phyloP scores from a whole-genome alignment of 2,329 filamentous ascomycete species.

The Hypoxylon sp. region DNA sequence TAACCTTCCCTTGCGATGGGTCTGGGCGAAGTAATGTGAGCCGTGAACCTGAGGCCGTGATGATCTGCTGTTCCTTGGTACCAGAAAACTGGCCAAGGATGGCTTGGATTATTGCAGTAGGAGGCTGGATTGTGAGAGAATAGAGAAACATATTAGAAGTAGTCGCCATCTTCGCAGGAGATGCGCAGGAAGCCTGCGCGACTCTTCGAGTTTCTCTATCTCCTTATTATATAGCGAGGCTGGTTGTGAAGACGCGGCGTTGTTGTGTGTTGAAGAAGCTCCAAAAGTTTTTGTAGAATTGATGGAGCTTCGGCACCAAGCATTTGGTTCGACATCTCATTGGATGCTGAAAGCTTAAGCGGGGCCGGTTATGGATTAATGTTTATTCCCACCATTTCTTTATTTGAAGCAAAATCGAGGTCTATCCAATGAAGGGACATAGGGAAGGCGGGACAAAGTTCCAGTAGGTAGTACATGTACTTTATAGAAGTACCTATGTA shows the following conservation, averaged over 20 bases:
- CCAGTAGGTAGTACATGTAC: too few relatives aligned
- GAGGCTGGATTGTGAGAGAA: conserved; percentile 93
- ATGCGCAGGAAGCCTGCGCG: conserved; percentile 55
- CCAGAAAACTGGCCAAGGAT: conserved; percentile 95
- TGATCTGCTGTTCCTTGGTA: conserved; percentile 97
- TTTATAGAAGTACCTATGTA: not conserved
- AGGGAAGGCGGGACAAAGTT: too few relatives aligned
- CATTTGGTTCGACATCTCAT: conserved; percentile 8
- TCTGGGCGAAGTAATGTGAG: conserved; percentile 91
- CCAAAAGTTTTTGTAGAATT: conserved; percentile 44
- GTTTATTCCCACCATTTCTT: conserved; percentile 22
- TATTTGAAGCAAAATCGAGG: not conserved
- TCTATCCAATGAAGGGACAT: not conserved
- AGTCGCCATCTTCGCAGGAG: conserved; percentile 81
- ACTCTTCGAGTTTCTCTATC: conserved; percentile 45
- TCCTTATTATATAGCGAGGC: conserved; percentile 29
- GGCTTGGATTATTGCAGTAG: conserved; percentile 89
- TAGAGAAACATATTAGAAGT: conserved; percentile 99
- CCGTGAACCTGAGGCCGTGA: conserved; percentile 91
- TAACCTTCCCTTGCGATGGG: conserved; percentile 86
- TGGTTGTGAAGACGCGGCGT: conserved; percentile 28
- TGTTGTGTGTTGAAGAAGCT: conserved; percentile 36
- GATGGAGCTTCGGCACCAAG: conserved; percentile 34
- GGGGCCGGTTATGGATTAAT: conserved; percentile 9
- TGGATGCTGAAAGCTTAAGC: conserved; percentile 18